phyloP scores from a whole-genome alignment of 2,329 filamentous ascomycete species.

The Pseudogymnoascus pannorum region DNA sequence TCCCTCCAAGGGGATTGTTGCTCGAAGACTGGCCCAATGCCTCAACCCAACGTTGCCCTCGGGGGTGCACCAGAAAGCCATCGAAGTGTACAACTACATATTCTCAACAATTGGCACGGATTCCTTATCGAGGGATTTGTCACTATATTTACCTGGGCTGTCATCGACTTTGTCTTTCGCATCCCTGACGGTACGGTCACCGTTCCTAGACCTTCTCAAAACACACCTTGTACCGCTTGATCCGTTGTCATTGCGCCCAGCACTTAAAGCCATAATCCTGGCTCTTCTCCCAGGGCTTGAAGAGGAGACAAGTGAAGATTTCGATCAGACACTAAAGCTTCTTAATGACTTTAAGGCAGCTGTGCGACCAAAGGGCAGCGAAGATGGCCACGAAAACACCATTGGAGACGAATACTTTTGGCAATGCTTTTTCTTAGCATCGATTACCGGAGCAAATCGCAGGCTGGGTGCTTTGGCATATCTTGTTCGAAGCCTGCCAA shows the following conservation, averaged over 20 bases:
- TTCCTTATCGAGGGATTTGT: constrained; percentile 71
- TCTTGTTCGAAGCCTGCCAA: constrained; percentile 70
- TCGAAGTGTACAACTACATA: constrained; percentile 87
- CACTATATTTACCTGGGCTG: constrained; percentile 83
- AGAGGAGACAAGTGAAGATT: constrained; percentile 95
- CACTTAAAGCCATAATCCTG: constrained; percentile 82
- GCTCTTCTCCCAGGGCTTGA: constrained; percentile 87
- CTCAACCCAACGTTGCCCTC: constrained; percentile 88
- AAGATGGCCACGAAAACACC: constrained; percentile 43
- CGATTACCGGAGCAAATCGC: constrained; percentile 80
- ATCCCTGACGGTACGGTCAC: constrained; percentile 79
- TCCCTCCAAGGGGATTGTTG: constrained; percentile 74
- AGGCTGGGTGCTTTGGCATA: constrained; percentile 85
- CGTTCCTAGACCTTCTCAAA: constrained; percentile 79
- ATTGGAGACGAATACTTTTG: constrained; percentile 84
- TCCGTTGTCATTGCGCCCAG: constrained; percentile 66
- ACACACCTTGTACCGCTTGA: constrained; percentile 68
- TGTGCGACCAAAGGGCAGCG: constrained; percentile 48
- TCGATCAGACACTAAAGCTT: constrained; percentile 75
- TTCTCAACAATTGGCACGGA: constrained; percentile 80
- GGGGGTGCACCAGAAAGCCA: constrained; percentile 92
- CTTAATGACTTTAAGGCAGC: constrained; percentile 69
- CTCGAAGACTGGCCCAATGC: constrained; percentile 90
- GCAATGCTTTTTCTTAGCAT: constrained; percentile 93
- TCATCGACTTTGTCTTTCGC: constrained; percentile 88